phyloP scores from a whole-genome alignment of 2,329 filamentous ascomycete species.

The Botrytis aclada region DNA sequence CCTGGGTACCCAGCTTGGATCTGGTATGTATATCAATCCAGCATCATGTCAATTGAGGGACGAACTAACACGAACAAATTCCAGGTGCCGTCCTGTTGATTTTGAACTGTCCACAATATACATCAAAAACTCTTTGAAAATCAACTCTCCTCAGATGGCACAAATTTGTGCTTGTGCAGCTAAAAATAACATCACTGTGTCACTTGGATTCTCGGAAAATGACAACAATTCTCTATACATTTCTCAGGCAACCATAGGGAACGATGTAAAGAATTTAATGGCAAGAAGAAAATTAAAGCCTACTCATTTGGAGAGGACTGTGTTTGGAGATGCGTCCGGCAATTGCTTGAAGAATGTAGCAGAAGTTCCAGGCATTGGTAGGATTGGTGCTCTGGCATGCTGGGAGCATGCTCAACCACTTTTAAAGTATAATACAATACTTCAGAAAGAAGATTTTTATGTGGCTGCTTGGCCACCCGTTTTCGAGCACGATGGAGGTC shows the following conservation, averaged over 20 bases:
- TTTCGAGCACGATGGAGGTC: conserved; percentile 48
- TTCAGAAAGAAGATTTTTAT: conserved; percentile 50
- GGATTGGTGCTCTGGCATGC: conserved; percentile 52
- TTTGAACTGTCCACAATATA: neutral
- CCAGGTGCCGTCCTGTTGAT: neutral
- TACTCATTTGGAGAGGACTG: conserved; percentile 43
- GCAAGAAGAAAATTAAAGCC: conserved; percentile 46
- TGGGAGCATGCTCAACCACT: conserved; percentile 52
- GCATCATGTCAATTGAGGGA: neutral
- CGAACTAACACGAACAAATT: neutral
- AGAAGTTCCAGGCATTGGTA: conserved; percentile 46
- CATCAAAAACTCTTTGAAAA: conserved; percentile 36
- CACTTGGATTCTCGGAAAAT: conserved; percentile 47
- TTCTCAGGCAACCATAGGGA: conserved; percentile 50
- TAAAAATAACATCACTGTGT: conserved; percentile 46
- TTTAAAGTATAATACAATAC: conserved; percentile 48
- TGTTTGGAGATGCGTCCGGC: conserved; percentile 55
- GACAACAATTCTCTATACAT: conserved; percentile 46
- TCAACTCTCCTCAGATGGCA: conserved; percentile 44
- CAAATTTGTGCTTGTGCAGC: conserved; percentile 44
- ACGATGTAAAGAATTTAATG: conserved; percentile 42
- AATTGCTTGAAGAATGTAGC: conserved; percentile 52
- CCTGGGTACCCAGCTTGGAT: conserved; percentile 9
- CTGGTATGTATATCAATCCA: neutral
- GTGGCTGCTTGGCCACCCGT: conserved; percentile 54